Base-by-base conservation (phyloP, 2,329 filamentous ascomycete species). In the Zasmidium angulare region DNA sequence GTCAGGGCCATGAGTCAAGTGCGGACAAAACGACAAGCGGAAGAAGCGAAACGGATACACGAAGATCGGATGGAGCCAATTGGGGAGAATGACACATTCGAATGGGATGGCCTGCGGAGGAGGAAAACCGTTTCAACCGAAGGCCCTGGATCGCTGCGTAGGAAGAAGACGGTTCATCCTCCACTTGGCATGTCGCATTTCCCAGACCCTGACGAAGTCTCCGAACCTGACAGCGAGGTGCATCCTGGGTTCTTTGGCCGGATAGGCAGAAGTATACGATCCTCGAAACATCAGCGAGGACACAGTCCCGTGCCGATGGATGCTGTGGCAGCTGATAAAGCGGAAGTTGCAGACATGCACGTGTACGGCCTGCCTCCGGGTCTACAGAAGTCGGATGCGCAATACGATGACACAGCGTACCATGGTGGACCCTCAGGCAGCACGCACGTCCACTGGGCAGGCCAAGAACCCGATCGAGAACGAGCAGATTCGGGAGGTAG, bases 41-140 rank as follows among this genome's bases (percentile, higher is more conserved):
- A 90, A 48, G 95, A 98, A 74, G 84, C 89, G 20, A 88, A 85
- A 67, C 86, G 90, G 29, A 81, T 96, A 58, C 87, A 89, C 60
- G 88, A 93, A 67, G 93, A 98, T 70, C 90, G 87, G 50, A 87
- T 96, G 73, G 86, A 87, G 58, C 84, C 90, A 1, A 89, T 96
- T 54, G 85, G 83, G 50, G 92, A 97, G 71, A 86, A 91, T 65
- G 91, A 92, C 22, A 81, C 86, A 26, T 89, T 91, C 62, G 92
- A 98, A 76, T 99, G 92, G 88, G 95, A 98, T 75, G 95, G 95
- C 3, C 77, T 99, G 53, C 84, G 93, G 68, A 83, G 92, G 68
- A 84, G 95, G 54, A 85, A 80, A 71, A 88, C 85, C 1, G 74
- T 64, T 4, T 86, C 48, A 59, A 67, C 61, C 46, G 58, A 60